Conservation (phyloP, 345 rosid genomes). For the Tarenaya hassleriana region DNA sequence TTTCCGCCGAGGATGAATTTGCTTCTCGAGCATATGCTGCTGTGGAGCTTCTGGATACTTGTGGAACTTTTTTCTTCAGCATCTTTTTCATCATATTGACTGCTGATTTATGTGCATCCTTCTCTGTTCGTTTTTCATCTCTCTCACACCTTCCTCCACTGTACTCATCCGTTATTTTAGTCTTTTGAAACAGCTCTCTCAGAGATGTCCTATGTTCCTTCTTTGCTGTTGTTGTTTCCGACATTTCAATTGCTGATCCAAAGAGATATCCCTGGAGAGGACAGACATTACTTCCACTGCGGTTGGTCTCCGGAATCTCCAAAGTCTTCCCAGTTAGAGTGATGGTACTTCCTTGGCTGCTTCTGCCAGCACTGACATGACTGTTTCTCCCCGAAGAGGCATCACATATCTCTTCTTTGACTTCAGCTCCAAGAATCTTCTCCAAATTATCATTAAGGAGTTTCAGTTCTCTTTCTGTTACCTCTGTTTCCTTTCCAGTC, state of each 20-base stretch:
- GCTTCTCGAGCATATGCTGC: constrained; percentile 32
- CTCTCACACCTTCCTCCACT: constrained; percentile 36
- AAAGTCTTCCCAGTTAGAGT: constrained; percentile 56
- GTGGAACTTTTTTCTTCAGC: constrained; percentile 52
- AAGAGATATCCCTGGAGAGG: constrained; percentile 76
- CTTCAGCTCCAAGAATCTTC: constrained; percentile 63
- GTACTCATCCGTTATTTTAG: constrained; percentile 45
- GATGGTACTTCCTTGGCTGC: constrained; percentile 70
- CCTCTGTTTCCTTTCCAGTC: too few species aligned
- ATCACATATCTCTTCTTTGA: constrained; percentile 47
- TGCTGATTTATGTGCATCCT: constrained; percentile 45
- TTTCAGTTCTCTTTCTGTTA: constrained; percentile 63
- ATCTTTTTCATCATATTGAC: constrained; percentile 53
- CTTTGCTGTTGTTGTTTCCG: constrained; percentile 53
- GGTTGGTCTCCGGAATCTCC: constrained; percentile 47
- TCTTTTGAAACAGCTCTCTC: constrained; percentile 71
- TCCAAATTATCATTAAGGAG: constrained; percentile 67
- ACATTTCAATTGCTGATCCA: constrained; percentile 58
- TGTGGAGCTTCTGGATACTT: constrained; percentile 41
- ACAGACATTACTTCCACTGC: constrained; percentile 43
- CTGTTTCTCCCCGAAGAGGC: constrained; percentile 67
- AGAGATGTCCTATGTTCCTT: constrained; percentile 68
- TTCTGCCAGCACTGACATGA: constrained; percentile 62
- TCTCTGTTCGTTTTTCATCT: constrained; percentile 24
- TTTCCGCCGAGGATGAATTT: constrained; percentile 43